Evolutionary conservation across 169 alveolate species (phyloP).

Genomic region (Theileria sp.): DNA sequence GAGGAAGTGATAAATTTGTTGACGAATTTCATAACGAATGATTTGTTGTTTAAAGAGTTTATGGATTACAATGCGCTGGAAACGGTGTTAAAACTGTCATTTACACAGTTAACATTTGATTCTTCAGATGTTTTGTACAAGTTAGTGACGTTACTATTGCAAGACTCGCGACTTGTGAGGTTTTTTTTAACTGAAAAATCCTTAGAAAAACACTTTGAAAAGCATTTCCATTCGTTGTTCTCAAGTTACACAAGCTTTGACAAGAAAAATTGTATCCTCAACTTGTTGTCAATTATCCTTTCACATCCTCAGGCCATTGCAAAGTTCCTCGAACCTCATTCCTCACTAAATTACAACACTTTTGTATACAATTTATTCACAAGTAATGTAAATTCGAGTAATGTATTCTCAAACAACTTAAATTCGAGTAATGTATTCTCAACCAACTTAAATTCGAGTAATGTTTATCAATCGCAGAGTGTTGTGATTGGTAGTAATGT

Average conservation of each 20-base stretch:
- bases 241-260: background rate
- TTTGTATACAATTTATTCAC: background rate
- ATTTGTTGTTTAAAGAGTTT: constrained; percentile 5
- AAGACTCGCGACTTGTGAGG: background rate
- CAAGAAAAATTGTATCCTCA: background rate
- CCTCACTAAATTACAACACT: too few relatives aligned
- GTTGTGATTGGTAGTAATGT: constrained; percentile 15
- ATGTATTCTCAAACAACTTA: background rate
- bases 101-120: background rate
- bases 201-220: background rate
- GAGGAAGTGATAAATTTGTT: background rate
- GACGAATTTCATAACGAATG: background rate
- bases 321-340: background rate
- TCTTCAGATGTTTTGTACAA: background rate
- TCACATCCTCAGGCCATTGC: background rate
- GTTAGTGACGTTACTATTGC: background rate
- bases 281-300: background rate
- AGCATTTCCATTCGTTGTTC: background rate
- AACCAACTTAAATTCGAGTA: too few relatives aligned
- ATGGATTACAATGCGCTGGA: constrained; percentile 9
- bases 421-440: background rate
- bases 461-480: too few relatives aligned
- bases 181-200: background rate
- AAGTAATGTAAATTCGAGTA: background rate
- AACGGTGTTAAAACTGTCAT: background rate